These are phyloP conservation scores for Aspergillus uvarum DNA, from an alignment of 2,329 filamentous ascomycete species.

Conservation along the genomic window DNA sequence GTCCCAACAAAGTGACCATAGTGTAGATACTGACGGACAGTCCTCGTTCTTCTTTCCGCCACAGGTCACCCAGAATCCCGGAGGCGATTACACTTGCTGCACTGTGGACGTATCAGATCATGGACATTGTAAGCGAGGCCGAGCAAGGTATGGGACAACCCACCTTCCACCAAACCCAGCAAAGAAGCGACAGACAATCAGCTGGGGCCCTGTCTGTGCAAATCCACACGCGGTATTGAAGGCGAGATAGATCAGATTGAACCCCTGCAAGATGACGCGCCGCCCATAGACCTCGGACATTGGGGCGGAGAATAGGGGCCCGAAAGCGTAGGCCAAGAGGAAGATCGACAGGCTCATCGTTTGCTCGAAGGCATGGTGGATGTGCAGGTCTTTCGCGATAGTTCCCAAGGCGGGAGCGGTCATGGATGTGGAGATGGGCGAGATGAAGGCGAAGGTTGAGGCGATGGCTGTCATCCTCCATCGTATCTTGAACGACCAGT, in stretches of 20 bases:
- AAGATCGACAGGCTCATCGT: constrained; percentile 57
- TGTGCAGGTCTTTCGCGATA: constrained; percentile 55
- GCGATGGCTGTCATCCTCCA: constrained; percentile 58
- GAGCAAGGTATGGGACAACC: too few species aligned
- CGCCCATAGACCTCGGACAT: constrained; percentile 58
- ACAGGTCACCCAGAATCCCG: constrained; percentile 55
- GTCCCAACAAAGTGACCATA: constrained; percentile 63
- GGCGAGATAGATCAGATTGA: constrained; percentile 56
- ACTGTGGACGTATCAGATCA: too few species aligned
- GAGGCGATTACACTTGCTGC: background rate
- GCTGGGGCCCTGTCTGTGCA: constrained; percentile 51
- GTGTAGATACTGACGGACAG: constrained; percentile 63
- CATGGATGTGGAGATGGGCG: constrained; percentile 64
- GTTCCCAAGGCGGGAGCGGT: constrained; percentile 51
- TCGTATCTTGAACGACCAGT: constrained; percentile 57
- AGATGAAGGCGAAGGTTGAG: constrained; percentile 60
- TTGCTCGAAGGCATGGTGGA: constrained; percentile 45
- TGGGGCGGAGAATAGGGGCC: constrained; percentile 53
- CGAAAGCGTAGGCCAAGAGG: constrained; percentile 55
- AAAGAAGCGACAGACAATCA: constrained; percentile 60
- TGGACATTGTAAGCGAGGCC: too few species aligned
- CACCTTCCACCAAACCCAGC: constrained; percentile 54
- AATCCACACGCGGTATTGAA: constrained; percentile 63
- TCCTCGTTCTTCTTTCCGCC: constrained; percentile 61
- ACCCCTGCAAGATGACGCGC: constrained; percentile 53